Evolutionary conservation across 2,329 filamentous ascomycete genomes (phyloP), one percentile per base, ranked within the genome.

Genomic region (Lasiodiplodia gonubiensis): DNA sequence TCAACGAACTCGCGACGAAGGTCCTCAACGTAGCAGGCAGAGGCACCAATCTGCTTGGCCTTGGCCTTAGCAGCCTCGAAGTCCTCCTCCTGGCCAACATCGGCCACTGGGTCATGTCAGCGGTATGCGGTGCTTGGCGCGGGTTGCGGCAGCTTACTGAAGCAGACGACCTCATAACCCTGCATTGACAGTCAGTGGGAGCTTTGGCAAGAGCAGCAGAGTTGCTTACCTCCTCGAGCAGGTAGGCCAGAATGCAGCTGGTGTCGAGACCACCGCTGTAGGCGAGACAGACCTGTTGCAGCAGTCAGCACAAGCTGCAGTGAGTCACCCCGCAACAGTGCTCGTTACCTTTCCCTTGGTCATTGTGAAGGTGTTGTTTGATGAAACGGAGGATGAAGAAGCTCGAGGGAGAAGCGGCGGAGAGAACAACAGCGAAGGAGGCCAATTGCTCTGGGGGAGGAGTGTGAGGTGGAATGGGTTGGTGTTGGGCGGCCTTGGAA

Each of bases 1-100:
- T 93, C 90, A 72, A 95, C 87, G 75, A 95, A 94, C 80, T 92
- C 90, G 72, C 85, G 84, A 74, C 88, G 87, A 66, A 94, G 85
- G 78, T 95, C 87, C 70, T 83, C 80, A 68, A 86, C 82, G 76
- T 85, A 79, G 78, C 89, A 86, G 81, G 87, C 86, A 80, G 86
- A 82, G 25, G 90, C 90, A 74, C 90, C 90, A 70, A 92, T 86
- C 79, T 86, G 86, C 70, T 88, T 75, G 66, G 90, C 90, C 86
- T 94, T 93, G 76, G 86, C 85, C 80, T 90, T 87, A 68, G 91
- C 92, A 68, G 85, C 89, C 54, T 87, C 86, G 76, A 88, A 93
- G 80, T 93, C 90, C 80, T 80, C 78, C 74, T 90, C 87, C 81
- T 92, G 90, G 68, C 91, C 91, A 53, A 81, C 78, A 69, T 80